These are phyloP conservation scores for Quercus tomentella DNA, from an alignment of 331 rosid genomes.

Conservation along the genomic window DNA sequence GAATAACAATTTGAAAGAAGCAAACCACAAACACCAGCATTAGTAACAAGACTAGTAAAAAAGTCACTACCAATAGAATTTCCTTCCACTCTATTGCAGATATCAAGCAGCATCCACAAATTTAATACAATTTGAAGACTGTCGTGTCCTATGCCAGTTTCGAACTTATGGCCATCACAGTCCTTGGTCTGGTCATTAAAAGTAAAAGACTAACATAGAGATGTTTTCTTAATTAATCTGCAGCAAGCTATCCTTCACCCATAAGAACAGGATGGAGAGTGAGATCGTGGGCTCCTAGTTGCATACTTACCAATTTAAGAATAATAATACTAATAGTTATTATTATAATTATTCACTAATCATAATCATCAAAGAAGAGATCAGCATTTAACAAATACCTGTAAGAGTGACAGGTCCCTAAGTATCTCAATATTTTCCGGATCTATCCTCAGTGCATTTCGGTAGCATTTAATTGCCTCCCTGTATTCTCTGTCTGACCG, in stretches of 20 bases:
- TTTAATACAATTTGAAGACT: neutral
- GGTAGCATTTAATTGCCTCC: constrained; percentile 95
- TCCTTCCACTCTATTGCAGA: constrained; percentile 1
- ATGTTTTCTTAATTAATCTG: neutral
- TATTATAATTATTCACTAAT: no score
- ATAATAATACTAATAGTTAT: no score
- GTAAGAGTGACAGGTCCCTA: constrained; percentile 86
- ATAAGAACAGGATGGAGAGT: no score
- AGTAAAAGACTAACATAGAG: neutral
- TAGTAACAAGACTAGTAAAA: neutral
- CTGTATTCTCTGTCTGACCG: constrained; percentile 98
- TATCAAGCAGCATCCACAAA: neutral
- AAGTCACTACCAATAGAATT: neutral
- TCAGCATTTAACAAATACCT: constrained; percentile 40
- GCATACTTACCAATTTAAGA: no score
- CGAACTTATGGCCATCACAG: neutral
- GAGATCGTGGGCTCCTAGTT: no score
- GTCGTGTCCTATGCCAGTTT: neutral
- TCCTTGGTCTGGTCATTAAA: neutral
- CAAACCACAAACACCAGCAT: neutral
- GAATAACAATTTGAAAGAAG: neutral
- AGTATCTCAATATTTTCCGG: constrained; percentile 97
- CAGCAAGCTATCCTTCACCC: neutral
- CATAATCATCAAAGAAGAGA: neutral
- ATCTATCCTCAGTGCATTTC: constrained; percentile 89